Evolutionary conservation across 768 basidiomycete genomes (phyloP).

Genomic region (Rhodotorula diobovata): DNA sequence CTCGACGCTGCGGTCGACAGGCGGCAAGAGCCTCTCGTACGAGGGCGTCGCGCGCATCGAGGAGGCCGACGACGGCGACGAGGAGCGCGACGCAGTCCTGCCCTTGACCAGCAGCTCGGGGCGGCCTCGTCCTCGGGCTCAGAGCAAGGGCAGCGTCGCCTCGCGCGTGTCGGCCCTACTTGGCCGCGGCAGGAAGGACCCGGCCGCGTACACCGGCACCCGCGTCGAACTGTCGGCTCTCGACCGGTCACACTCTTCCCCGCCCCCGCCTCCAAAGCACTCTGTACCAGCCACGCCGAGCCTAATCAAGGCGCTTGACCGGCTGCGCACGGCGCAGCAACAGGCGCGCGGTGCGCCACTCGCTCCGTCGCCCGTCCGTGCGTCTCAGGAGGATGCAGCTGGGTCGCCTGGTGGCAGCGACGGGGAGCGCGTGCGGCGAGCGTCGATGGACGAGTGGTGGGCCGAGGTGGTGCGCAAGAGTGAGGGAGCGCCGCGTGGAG

Average conservation of each 20-base stretch:
- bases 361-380: no score
- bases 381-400: background rate
- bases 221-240: background rate
- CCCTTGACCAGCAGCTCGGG: no score
- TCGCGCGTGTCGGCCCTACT: background rate
- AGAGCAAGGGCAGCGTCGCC: background rate
- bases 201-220: background rate
- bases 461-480: slow-evolving; percentile 3
- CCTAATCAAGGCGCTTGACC: slow-evolving; percentile 7
- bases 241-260: no score
- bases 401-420: background rate
- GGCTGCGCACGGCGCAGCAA: background rate
- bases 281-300: slow-evolving; percentile 22
- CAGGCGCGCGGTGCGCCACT: slow-evolving; percentile 5
- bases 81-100: background rate
- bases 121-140: background rate
- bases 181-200: background rate
- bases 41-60: background rate
- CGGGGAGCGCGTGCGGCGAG: background rate
- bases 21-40: no score
- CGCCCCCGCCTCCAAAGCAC: background rate
- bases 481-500: background rate
- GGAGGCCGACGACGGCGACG: slow-evolving; percentile 3
- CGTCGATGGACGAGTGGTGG: slow-evolving; percentile 30
- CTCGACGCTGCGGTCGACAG: background rate